Evolutionary conservation across 164 flowering plant species (phyloP), one percentile per base, ranked within the genome.

Genomic region (Liriodendron chinense): DNA sequence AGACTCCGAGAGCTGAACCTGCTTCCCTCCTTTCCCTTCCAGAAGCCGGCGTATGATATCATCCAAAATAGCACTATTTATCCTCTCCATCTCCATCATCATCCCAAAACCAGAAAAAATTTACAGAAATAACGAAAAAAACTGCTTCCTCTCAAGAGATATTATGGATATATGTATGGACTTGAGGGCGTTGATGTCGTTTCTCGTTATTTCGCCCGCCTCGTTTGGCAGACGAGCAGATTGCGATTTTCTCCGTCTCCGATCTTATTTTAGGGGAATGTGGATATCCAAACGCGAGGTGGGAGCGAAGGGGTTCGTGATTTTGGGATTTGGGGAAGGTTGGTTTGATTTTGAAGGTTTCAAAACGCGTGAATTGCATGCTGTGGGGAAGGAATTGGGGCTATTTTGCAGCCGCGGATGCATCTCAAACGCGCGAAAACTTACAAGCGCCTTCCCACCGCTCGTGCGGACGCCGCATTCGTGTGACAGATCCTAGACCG

Each of bases 1-100:
- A 2, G 82, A 64, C 76, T 86, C 89, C 12, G 83, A 76, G 12
- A 87, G 84, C 83, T 85, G 90, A 34, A 79, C 90, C 77, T 87
- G 90, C 63, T 85, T 82, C 8, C 80, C 86, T 14, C 86, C 77
- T 67, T 84, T 77, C 13, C 80, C 84, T 68, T 85, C 90, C 74
- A 87, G 75, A 8, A 87, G 76, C 56, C 90, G 75, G 47, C 75
- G 75, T 22, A 86, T 86, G 34, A 86, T 84, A 47, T 86, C 86
- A 66, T 86, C 86, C 1, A 87, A 74, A n/a, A 82, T 75, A 3
- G 82, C 85, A 68, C 83, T 78, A 3, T 87, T 84, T 68, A 87
- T 85, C 25, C 69, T 83, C 79, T 72, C 80, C 74, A 78, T 82
- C 56, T 80, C 81, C 57, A 49, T 73, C 25, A 81, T 80, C 84